Evolutionary conservation across 1,284 basidiomycete genomes (phyloP), one percentile per base, ranked within the genome.

Genomic region (Cryptococcus neoformans): DNA sequence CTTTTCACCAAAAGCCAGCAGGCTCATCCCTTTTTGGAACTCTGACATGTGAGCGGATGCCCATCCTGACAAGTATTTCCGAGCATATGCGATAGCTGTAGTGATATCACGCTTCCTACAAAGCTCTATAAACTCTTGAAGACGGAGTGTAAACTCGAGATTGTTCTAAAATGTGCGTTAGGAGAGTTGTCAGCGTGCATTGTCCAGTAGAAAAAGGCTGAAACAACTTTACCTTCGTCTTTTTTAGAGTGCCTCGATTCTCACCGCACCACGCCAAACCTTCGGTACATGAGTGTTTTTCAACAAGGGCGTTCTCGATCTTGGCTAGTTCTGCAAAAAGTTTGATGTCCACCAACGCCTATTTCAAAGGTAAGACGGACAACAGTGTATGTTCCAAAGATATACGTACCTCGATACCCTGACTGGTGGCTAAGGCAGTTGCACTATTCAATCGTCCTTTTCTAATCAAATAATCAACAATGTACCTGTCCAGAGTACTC

Each of bases 71-170:
- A 99, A 82, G 69, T 98, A 82, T 73, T 90, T 92, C 69, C 85
- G 84, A 16, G 85, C 83, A 75, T 99, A 97, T 0, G 83, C 81
- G 61, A 98, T 93, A 1, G 96, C 96, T 50, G 89, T 87, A 38
- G 80, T 68, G 5, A 80, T 82, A 69, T 86, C 86, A n/a, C 83
- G 77, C 12, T 81, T 79, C 44, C 93, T 82, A 40, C 87, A 85
- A 7, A 98, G 82, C 76, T 99, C 96, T 67, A 99, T 92, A 73
- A 89, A 98, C 77, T 98, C 93, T 78, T 99, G 96, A 47, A 97
- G 80, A 17, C 96, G 85, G 36, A 99, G 84, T 58, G 94, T 90
- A 74, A 98, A 97, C 79, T 99, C 96, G 46, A 99, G 83, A 12
- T 92, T 88, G 77, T 89, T 93, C 90, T 95, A 77, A n/a, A 8